Evolutionary conservation across 108 stramenopile species (phyloP).

Genomic region (Cyclotella atomus): DNA sequence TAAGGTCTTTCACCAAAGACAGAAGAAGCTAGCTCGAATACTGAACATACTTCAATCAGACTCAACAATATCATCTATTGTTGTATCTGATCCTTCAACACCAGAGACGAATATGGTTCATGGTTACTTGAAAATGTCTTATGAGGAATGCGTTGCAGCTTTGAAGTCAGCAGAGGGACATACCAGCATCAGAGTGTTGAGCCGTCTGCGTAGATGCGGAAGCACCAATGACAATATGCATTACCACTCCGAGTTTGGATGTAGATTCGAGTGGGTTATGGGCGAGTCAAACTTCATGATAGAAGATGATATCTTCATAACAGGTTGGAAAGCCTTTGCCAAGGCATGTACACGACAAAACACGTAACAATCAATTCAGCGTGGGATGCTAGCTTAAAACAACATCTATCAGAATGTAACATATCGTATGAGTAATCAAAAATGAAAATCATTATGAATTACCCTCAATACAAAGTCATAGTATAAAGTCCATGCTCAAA

Average conservation of each 20-base stretch:
- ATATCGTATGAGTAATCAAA: too few relatives aligned
- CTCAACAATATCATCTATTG: constrained; percentile 17
- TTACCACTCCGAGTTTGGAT: constrained; percentile 37
- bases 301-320: constrained; percentile 47
- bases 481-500: too few relatives aligned
- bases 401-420: too few relatives aligned
- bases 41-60: constrained; percentile 29
- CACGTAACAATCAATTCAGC: too few relatives aligned
- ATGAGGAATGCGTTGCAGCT: constrained; percentile 40
- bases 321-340: constrained; percentile 53
- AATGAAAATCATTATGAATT: background rate
- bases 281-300: constrained; percentile 67
- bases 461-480: too few relatives aligned
- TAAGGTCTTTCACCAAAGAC: constrained; percentile 56
- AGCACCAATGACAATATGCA: constrained; percentile 13
- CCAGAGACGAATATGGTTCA: constrained; percentile 79
- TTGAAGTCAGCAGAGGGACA: constrained; percentile 31
- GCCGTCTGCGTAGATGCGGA: constrained; percentile 31
- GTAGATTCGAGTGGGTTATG: constrained; percentile 72
- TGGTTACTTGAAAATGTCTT: constrained; percentile 50
- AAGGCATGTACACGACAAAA: too few relatives aligned
- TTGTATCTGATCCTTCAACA: constrained; percentile 66
- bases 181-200: constrained; percentile 49
- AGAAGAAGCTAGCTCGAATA: constrained; percentile 47
- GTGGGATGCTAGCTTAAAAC: too few relatives aligned